Evolutionary conservation across 768 basidiomycete species (phyloP), one percentile per base, ranked within the genome.

Genomic region (Boletus edulis): DNA sequence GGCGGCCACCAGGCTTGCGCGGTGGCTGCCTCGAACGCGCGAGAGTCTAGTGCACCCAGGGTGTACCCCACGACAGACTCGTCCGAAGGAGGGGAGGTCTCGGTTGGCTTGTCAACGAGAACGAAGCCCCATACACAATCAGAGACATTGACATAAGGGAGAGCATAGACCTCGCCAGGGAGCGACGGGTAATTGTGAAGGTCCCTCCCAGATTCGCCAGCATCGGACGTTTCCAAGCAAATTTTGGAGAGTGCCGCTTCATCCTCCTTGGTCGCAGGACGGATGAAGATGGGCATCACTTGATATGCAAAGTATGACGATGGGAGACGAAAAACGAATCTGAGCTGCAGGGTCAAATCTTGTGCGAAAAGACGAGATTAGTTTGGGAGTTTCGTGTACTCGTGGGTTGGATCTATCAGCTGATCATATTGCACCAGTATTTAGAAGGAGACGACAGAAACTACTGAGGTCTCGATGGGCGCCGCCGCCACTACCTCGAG

Each of bases 151-250:
- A 88, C 77, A 69, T 92, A 92, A 3, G 90, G 90, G 44, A 89
- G 79, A 4, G 89, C 85, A 63, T 85, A 91, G 41, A 86, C 75
- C 41, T 90, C 76, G 6, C 89, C 88, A 12, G 82, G 84, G 34
- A 91, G 81, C 59, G 87, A 85, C 13, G 74, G 74, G 60, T 76
- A 78, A 39, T 81, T 80, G 71, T 90, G 86, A 29, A 83, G 73
- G 37, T 61, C 61, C 67, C 83, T 82, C 37, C 87, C 87, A 53
- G 86, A 84, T 58, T 72, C 74, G 46, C 90, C 89, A 20, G 86
- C 87, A 50, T 87, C 78, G 18, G 80, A 87, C 5, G 89, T 91
- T 50, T 86, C 75, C 29, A 93, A 77, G 67, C 90, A 93, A 61
- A 92, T 87, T 46, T 71, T 77, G 52, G 86, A 87, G 44, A 93